A percentile compares a stretch with the other conserved stretches of the same genome.
These are phyloP conservation scores for Leccinellum luteum DNA, from an alignment of 768 basidiomycete species.

Conservation along the genomic window DNA sequence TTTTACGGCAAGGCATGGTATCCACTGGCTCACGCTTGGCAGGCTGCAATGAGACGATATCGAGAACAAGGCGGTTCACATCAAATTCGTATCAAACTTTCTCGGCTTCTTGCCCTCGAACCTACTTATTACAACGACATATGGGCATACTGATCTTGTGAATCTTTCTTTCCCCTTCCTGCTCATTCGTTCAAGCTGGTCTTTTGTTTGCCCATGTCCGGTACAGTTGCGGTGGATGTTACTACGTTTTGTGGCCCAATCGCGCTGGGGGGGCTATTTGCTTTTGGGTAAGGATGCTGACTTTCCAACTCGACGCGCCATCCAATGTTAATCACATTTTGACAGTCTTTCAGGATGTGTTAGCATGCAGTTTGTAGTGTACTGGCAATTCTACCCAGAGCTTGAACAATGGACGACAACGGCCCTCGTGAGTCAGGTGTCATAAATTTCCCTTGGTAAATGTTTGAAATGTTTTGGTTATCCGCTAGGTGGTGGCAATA, in stretches of 20 bases:
- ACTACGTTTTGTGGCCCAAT: slow-evolving; percentile 17
- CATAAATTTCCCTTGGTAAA: no score
- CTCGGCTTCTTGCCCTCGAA: not conserved
- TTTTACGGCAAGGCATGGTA: not conserved
- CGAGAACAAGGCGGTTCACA: not conserved
- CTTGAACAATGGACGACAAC: slow-evolving; percentile 19
- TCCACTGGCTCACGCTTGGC: not conserved
- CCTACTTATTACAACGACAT: slow-evolving; percentile 4
- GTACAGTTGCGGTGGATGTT: not conserved
- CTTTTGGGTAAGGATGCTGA: slow-evolving; percentile 15
- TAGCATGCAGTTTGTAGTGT: slow-evolving; percentile 25
- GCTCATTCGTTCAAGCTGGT: not conserved
- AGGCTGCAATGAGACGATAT: not conserved
- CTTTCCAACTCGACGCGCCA: not conserved
- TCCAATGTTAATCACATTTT: not conserved
- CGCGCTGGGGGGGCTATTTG: slow-evolving; percentile 23
- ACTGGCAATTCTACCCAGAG: slow-evolving; percentile 16
- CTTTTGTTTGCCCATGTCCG: slow-evolving; percentile 4
- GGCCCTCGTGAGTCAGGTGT: slow-evolving; percentile 13
- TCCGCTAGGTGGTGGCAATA: slow-evolving; percentile 16
- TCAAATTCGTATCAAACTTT: not conserved
- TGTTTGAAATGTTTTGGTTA: not conserved
- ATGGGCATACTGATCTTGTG: not conserved
- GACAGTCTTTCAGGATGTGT: slow-evolving; percentile 29
- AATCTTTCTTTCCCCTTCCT: not conserved